Base-by-base conservation (phyloP, 345 rosid genomes). In the Trapa bicornis region DNA sequence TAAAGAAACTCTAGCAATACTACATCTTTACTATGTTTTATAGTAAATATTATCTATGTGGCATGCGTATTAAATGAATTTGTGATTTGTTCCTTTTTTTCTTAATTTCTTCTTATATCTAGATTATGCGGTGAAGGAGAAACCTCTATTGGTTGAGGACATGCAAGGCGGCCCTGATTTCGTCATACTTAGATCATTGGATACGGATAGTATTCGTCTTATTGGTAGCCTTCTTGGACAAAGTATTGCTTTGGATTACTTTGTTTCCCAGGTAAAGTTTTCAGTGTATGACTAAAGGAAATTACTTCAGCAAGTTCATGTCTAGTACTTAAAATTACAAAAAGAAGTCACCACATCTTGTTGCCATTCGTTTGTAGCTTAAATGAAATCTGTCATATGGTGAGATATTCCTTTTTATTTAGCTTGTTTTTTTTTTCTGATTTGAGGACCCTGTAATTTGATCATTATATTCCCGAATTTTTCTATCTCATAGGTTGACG, bases 181-280 rank as follows among this genome's bases (percentile, higher is more conserved):
- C 67, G 76, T 89, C 9, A 84, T 85, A 75, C 87, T 93, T 50
- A 93, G 83, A 69, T 73, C 74, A 11, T 75, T 93, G 75, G 98
- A 93, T 77, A 88, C 86, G 52, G 91, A 93, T 72, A 87, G 93
- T 66, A 78, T 93, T 48, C 93, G 96, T 64, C 79, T 88, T 37
- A 89, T 93, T 72, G 96, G 93, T 76, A 93, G 96, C 68, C 93
- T 93, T 71, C 96, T 92, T 37, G 98, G 97, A 22, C 97, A 88
- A 75, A 92, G 98, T 66, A 92, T 89, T 81, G 97, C 96, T 3
- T 66, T 88, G 82, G 98, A 92, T 72, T 86, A 89, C 75, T 92
- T 86, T 84, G 97, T 92, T 73, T 91, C 96, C 57, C 97, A 89
- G 94, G 97, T 87, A 78, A 75, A 38, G 11, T 38, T 64, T 65